Evolutionary conservation across 2,329 filamentous ascomycete genomes (phyloP).

Genomic region (Venturia oleaginea): DNA sequence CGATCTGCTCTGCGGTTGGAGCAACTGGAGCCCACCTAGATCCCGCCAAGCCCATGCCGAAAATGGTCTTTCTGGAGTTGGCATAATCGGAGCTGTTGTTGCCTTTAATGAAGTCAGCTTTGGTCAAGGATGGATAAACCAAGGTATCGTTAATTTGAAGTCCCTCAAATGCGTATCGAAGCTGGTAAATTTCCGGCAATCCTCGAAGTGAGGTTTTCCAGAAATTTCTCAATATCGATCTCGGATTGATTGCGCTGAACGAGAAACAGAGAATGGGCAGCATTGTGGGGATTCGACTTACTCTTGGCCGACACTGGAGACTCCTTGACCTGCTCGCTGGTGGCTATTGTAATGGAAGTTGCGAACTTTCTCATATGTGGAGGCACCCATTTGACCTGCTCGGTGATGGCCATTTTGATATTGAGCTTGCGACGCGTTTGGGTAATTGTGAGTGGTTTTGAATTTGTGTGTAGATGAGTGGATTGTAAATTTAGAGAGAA

Average conservation of each 20-base stretch:
- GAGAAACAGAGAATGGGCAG: too few species aligned
- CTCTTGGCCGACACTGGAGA: not conserved
- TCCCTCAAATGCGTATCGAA: too few species aligned
- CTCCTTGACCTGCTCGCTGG: too few species aligned
- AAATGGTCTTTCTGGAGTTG: not conserved
- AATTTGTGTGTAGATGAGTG: not conserved
- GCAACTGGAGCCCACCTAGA: not conserved
- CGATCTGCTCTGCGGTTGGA: not conserved
- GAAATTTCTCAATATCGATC: too few species aligned
- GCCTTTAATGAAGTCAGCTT: not conserved
- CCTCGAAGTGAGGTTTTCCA: too few species aligned
- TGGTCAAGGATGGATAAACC: not conserved
- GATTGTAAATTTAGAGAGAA: too few species aligned
- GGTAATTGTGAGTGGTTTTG: not conserved
- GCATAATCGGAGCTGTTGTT: not conserved
- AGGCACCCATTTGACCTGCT: not conserved
- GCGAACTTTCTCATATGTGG: not conserved
- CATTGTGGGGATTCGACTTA: not conserved
- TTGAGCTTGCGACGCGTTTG: not conserved
- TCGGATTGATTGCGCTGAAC: too few species aligned
- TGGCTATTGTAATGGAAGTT: not conserved
- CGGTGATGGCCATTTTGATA: not conserved
- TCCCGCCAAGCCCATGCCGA: not conserved
- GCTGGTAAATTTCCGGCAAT: too few species aligned
- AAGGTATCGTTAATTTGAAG: not conserved